These are phyloP conservation scores for Phycomyces nitens DNA, from an alignment of 192 early-diverging fungal genomes.

Conservation along the genomic window DNA sequence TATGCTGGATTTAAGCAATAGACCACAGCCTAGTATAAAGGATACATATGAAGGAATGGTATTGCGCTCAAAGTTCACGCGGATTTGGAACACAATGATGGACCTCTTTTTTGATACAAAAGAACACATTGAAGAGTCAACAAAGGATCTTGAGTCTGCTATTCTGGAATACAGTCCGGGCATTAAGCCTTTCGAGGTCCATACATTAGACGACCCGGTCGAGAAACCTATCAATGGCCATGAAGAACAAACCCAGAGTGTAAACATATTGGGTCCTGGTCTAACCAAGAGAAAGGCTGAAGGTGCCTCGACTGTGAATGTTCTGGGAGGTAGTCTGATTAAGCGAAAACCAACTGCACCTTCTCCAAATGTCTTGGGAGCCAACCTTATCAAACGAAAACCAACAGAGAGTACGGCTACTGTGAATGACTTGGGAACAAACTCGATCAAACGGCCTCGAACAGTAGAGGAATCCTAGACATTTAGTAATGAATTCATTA, in stretches of 20 bases:
- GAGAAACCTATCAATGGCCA: too few species aligned
- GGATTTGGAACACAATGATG: slow-evolving; percentile 18
- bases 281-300: neutral
- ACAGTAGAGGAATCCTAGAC: too few species aligned
- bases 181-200: neutral
- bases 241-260: too few species aligned
- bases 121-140: neutral
- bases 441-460: too few species aligned
- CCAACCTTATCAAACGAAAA: too few species aligned
- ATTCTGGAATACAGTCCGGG: neutral
- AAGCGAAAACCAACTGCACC: slow-evolving; percentile 1
- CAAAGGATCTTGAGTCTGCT: neutral
- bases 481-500: too few species aligned
- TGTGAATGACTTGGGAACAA: too few species aligned
- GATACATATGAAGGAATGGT: neutral
- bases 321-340: slow-evolving; percentile 3
- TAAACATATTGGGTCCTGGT: too few species aligned
- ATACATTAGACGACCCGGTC: neutral
- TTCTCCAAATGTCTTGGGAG: neutral
- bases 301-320: slow-evolving; percentile 3
- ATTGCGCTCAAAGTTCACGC: neutral
- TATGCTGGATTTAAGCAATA: slow-evolving; percentile 13
- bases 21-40: neutral
- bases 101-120: slow-evolving; percentile 4
- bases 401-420: too few species aligned